Evolutionary conservation across 2,329 filamentous ascomycete species (phyloP).

Genomic region (Leptosphaerulina australis): DNA sequence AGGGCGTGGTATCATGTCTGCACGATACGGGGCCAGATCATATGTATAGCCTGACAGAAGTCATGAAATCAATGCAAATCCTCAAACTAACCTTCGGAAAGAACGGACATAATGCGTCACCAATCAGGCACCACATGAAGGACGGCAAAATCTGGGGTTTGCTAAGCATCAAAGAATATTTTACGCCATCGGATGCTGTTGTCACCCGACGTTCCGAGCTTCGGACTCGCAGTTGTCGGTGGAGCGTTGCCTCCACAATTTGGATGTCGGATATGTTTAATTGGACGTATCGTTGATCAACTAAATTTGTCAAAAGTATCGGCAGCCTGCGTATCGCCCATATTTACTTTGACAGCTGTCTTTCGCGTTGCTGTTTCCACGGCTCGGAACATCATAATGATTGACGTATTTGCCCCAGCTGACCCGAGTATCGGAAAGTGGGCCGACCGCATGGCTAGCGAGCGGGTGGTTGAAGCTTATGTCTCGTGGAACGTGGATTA

Average conservation of each 20-base stretch:
- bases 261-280: neutral
- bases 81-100: conserved; percentile 31
- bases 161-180: conserved; percentile 34
- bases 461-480: conserved; percentile 14
- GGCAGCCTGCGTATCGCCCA: neutral
- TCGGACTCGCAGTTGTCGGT: conserved; percentile 1
- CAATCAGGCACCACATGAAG: conserved; percentile 26
- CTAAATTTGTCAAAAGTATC: neutral
- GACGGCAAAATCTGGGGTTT: conserved; percentile 35
- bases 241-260: neutral
- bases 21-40: conserved; percentile 11
- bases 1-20: conserved; percentile 9
- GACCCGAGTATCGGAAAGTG: conserved; percentile 2
- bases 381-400: conserved; percentile 9
- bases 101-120: conserved; percentile 35
- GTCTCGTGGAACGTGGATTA: conserved; percentile 2
- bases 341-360: conserved; percentile 3
- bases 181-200: conserved; percentile 25
- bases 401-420: conserved; percentile 12
- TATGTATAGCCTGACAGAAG: conserved; percentile 26
- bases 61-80: conserved; percentile 32
- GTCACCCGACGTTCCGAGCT: conserved; percentile 28
- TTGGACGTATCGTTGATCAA: neutral
- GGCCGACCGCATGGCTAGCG: conserved; percentile 6
- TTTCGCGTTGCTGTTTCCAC: conserved; percentile 4